Base-by-base conservation (phyloP, 192 early-diverging fungal genomes). In the Gonapodya sp. region DNA sequence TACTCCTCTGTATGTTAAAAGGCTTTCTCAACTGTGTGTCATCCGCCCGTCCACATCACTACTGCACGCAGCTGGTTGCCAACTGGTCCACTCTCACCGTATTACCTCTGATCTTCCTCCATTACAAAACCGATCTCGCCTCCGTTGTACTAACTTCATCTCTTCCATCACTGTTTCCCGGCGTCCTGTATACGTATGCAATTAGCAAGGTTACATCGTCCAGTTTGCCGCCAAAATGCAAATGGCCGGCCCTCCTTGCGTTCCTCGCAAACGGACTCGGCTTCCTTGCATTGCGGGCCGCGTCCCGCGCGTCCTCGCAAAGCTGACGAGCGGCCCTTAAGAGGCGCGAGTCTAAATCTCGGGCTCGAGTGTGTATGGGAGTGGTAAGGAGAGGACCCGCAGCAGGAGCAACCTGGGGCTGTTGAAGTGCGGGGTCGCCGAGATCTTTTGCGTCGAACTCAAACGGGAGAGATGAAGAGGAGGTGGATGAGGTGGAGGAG, bases 191-290 rank as follows among this genome's bases (percentile, higher is more conserved):
- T 16, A 77, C 75, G 31, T 77, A 77, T 33, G 75, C 75, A 33
- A 77, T 18, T 8, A 77, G 14, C 18, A 77, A 8, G 2, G 75
- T 77, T 33, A 77, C 75, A 33, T 77, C 75, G 31, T 77, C 75
- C 30, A 77, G 75, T 31, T 77, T 77, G 18, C 75, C 75, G 14
- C 75, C 75, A 33, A 77, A 77, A 77, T 77, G 75, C 75, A 77
- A 34, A 31, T 77, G 75, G 8, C 75, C 75, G 8, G 75, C 75
- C 75, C 34, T 77, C 31, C 75, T 77, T 2, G 75, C 75, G 31
- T 77, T 77, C 75, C 75, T 77, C 31, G 75, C 18, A 31, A 77
- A 77, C 31, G 75, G 75, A 33, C 75, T 77, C 8, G 75, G 75
- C 31, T 77, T 77, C 8, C 75, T 2, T 33, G 75, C 75, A 33